These are phyloP conservation scores for Puya raimondii DNA, from an alignment of 176 grass and related monocot species.

Conservation along the genomic window DNA sequence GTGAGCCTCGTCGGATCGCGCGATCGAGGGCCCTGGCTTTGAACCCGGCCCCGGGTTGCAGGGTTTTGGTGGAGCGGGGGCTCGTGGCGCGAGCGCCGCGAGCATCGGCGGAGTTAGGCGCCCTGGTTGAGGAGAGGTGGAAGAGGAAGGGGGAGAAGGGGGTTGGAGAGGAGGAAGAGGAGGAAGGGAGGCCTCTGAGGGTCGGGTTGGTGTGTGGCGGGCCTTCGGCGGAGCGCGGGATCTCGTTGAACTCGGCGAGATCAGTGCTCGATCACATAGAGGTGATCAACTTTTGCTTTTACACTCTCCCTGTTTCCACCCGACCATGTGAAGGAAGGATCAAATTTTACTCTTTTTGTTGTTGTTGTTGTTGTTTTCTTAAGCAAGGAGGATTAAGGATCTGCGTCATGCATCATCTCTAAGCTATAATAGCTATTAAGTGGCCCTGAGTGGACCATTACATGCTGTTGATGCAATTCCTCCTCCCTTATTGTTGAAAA, in stretches of 20 bases:
- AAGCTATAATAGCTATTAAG: no score
- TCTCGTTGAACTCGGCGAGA: slow-evolving; percentile 90
- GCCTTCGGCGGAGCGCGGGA: slow-evolving; percentile 75
- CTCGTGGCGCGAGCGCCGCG: background rate
- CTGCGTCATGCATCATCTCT: no score
- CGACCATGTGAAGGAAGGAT: no score
- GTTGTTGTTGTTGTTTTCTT: no score
- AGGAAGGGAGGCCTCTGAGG: slow-evolving; percentile 40
- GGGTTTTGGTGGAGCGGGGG: background rate
- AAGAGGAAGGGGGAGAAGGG: slow-evolving; percentile 18
- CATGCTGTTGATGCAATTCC: background rate
- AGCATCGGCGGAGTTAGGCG: slow-evolving; percentile 1
- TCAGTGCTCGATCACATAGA: slow-evolving; percentile 94
- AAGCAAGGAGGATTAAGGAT: no score
- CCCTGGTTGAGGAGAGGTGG: slow-evolving; percentile 1
- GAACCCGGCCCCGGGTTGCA: background rate
- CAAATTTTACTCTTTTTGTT: no score
- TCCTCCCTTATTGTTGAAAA: background rate
- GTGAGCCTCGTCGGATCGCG: background rate
- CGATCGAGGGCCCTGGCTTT: background rate
- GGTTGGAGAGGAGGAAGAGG: slow-evolving; percentile 6
- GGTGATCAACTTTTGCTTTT: slow-evolving; percentile 12
- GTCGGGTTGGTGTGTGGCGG: slow-evolving; percentile 85
- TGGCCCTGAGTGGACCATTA: no score
- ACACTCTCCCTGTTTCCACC: no score